Evolutionary conservation across 140 eudicot genomes (phyloP).

Genomic region (Oenanthe javanica): DNA sequence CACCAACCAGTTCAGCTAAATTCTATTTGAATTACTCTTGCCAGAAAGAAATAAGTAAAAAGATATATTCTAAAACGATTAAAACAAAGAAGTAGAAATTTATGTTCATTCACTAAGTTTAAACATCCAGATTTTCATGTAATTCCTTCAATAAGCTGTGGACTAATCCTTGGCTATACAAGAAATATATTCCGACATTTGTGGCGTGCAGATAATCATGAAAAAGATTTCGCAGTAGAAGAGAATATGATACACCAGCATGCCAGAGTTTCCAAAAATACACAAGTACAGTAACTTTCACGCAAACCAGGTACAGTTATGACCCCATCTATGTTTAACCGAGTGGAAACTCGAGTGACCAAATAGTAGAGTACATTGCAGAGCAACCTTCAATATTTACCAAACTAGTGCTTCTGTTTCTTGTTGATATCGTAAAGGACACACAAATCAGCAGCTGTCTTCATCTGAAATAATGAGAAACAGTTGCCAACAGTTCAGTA

Average conservation of each 20-base stretch:
- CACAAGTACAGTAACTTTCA: slow-evolving; percentile 9
- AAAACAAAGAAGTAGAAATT: background rate
- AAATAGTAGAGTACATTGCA: background rate
- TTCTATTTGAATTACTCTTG: background rate
- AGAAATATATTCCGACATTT: background rate
- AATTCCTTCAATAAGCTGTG: background rate
- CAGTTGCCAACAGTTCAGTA: background rate
- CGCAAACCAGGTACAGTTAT: background rate
- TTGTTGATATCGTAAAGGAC: slow-evolving; percentile 62
- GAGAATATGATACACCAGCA: slow-evolving; percentile 4
- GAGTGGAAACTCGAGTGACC: background rate
- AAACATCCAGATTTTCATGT: slow-evolving; percentile 2
- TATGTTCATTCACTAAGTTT: background rate
- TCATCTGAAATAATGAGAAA: slow-evolving; percentile 34
- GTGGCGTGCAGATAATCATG: background rate
- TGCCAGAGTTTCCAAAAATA: background rate
- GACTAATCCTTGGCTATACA: slow-evolving; percentile 1
- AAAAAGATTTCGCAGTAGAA: background rate
- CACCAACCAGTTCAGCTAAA: background rate
- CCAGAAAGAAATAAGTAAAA: background rate
- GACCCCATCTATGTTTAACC: background rate
- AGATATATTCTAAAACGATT: background rate
- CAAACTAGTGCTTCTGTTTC: slow-evolving; percentile 33
- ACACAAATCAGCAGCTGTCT: slow-evolving; percentile 68
- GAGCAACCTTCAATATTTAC: background rate